These are phyloP conservation scores for Colletotrichum somersetense DNA, from an alignment of 2,329 filamentous ascomycete species.

Conservation along the genomic window DNA sequence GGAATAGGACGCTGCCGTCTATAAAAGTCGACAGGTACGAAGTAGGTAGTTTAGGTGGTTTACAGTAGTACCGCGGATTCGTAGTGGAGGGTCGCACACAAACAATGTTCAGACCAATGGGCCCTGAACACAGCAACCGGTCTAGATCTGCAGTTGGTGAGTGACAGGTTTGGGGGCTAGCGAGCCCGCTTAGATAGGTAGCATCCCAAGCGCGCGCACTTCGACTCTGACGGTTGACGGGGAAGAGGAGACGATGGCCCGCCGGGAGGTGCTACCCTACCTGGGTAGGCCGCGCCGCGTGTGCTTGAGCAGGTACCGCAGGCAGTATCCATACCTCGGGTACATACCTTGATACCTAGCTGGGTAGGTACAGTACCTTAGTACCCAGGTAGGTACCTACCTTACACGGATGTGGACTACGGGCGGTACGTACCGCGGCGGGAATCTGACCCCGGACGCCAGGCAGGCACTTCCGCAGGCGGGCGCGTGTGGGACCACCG, in stretches of 20 bases:
- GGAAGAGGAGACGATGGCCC: background rate
- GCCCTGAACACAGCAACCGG: constrained; percentile 4
- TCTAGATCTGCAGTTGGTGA: constrained; percentile 13
- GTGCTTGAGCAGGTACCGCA: too few relatives aligned
- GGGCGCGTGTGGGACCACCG: background rate
- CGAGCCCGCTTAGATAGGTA: constrained; percentile 27
- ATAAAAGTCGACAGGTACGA: background rate
- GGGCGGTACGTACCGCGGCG: constrained; percentile 9
- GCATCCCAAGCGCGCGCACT: constrained; percentile 25
- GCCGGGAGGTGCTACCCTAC: background rate
- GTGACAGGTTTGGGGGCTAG: constrained; percentile 38
- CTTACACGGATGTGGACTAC: background rate
- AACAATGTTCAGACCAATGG: constrained; percentile 9
- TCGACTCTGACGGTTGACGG: constrained; percentile 2
- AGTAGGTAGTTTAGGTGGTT: background rate
- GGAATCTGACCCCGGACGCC: background rate
- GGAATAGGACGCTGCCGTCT: background rate
- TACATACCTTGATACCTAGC: too few relatives aligned
- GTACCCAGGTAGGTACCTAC: background rate
- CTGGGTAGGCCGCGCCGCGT: too few relatives aligned
- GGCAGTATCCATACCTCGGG: too few relatives aligned
- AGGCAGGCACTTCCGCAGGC: background rate
- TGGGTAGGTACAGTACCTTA: background rate
- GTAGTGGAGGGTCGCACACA: constrained; percentile 22
- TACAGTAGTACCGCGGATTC: background rate